Evolutionary conservation across 148 eudicot genomes (phyloP).

Genomic region (Chenopodium quinoa): DNA sequence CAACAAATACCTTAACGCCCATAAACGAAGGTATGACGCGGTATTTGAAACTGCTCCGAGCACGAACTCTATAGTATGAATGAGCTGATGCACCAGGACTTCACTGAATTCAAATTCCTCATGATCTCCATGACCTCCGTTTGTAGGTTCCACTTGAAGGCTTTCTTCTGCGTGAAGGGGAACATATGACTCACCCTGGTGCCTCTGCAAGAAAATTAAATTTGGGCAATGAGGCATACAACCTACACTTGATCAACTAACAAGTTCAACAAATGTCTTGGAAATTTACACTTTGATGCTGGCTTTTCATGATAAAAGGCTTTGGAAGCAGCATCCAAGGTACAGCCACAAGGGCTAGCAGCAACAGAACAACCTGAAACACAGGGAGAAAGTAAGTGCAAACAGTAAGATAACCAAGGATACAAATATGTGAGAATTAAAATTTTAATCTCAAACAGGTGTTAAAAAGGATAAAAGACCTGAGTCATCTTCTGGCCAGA

Average conservation of each 20-base stretch:
- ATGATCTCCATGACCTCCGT: slow-evolving; percentile 71
- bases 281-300: slow-evolving; percentile 63
- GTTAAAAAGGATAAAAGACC: slow-evolving; percentile 37
- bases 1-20: slow-evolving; percentile 83
- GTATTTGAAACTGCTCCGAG: slow-evolving; percentile 99
- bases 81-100: slow-evolving; percentile 91
- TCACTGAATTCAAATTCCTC: slow-evolving; percentile 97
- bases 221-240: slow-evolving; percentile 17
- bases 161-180: slow-evolving; percentile 63
- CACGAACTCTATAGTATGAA: slow-evolving; percentile 94
- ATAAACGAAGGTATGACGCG: slow-evolving; percentile 94
- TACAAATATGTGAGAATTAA: neutral
- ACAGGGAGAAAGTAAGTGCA: slow-evolving; percentile 17
- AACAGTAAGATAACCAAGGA: neutral
- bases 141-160: slow-evolving; percentile 53
- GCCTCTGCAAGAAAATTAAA: slow-evolving; percentile 57
- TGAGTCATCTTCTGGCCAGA: slow-evolving; percentile 75
- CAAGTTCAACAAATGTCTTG: neutral
- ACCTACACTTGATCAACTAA: neutral
- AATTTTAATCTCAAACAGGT: neutral
- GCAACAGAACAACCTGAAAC: slow-evolving; percentile 65
- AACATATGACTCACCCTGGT: slow-evolving; percentile 68
- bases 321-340: slow-evolving; percentile 99
- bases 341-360: slow-evolving; percentile 83
- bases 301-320: slow-evolving; percentile 81